Evolutionary conservation across 306 rosid species (phyloP).

Genomic region (Heteromeles arbutifolia): DNA sequence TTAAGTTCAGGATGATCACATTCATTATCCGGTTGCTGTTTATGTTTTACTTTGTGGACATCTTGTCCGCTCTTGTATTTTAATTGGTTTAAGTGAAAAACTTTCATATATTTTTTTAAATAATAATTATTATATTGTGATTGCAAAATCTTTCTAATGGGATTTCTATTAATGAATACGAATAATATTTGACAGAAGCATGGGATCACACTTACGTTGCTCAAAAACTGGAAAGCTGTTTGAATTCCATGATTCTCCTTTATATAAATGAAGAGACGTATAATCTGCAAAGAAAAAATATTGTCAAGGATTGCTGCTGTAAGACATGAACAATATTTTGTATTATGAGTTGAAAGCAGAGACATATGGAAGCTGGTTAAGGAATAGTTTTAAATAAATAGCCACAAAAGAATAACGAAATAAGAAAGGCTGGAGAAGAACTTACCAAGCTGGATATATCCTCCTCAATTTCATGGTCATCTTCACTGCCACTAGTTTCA

Average conservation of each 20-base stretch:
- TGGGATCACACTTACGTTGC: slow-evolving; percentile 52
- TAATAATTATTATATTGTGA: neutral
- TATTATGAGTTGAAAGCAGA: neutral
- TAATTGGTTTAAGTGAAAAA: neutral
- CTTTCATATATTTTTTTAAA: too few relatives aligned
- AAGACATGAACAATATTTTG: neutral
- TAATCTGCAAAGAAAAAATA: slow-evolving; percentile 18
- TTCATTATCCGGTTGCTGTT: neutral
- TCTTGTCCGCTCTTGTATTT: neutral
- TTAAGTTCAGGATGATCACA: neutral
- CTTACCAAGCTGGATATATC: slow-evolving; percentile 71
- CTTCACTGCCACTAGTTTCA: slow-evolving; percentile 30
- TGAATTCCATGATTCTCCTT: slow-evolving; percentile 63
- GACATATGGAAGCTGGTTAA: neutral
- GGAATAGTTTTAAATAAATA: neutral
- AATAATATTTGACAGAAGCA: neutral
- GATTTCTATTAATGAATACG: neutral
- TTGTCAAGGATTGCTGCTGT: neutral
- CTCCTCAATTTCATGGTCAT: slow-evolving; percentile 39
- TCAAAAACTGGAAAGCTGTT: slow-evolving; percentile 84
- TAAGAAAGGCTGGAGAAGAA: slow-evolving; percentile 2
- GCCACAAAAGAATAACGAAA: neutral
- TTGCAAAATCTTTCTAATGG: neutral
- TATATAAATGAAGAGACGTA: slow-evolving; percentile 68
- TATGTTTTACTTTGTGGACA: neutral